These are phyloP conservation scores for Raphanus hybrid DNA, from an alignment of 441 rosid species.

Conservation along the genomic window DNA sequence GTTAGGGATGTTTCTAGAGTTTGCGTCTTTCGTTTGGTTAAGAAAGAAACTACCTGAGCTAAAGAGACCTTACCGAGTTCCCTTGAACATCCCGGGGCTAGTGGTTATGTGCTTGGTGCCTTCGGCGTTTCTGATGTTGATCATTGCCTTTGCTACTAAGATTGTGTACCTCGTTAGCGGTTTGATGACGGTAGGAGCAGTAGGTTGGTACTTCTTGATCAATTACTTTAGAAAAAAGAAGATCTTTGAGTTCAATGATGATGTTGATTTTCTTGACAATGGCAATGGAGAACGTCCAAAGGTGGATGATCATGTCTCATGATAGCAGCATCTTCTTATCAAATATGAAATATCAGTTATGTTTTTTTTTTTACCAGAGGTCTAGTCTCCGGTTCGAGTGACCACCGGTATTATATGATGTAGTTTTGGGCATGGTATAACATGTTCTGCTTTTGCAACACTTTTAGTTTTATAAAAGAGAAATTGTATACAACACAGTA, in stretches of 20 bases:
- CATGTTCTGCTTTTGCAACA: background rate
- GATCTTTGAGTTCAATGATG: constrained; percentile 49
- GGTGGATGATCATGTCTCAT: constrained; percentile 20
- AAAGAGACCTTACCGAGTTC: constrained; percentile 64
- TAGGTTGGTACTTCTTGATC: constrained; percentile 70
- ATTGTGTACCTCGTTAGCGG: constrained; percentile 64
- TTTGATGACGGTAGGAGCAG: constrained; percentile 60
- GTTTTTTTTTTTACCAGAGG: background rate
- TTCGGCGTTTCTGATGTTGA: constrained; percentile 58
- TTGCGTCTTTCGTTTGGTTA: constrained; percentile 75
- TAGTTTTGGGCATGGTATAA: background rate
- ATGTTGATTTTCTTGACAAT: constrained; percentile 29
- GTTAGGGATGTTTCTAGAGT: constrained; percentile 79
- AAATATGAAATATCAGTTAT: background rate
- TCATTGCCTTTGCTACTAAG: constrained; percentile 68
- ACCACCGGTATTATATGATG: background rate
- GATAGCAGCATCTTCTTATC: background rate
- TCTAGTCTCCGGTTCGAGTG: background rate
- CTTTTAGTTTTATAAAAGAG: background rate
- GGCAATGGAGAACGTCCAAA: constrained; percentile 23
- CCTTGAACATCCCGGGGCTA: constrained; percentile 56
- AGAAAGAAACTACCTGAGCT: constrained; percentile 56
- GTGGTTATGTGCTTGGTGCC: constrained; percentile 73
- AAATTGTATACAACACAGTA: constrained; percentile 13
- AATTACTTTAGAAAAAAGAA: constrained; percentile 56